Evolutionary conservation across 2,329 filamentous ascomycete species (phyloP), one percentile per base, ranked within the genome.

Genomic region (Paracorniculantispora psalliotae): DNA sequence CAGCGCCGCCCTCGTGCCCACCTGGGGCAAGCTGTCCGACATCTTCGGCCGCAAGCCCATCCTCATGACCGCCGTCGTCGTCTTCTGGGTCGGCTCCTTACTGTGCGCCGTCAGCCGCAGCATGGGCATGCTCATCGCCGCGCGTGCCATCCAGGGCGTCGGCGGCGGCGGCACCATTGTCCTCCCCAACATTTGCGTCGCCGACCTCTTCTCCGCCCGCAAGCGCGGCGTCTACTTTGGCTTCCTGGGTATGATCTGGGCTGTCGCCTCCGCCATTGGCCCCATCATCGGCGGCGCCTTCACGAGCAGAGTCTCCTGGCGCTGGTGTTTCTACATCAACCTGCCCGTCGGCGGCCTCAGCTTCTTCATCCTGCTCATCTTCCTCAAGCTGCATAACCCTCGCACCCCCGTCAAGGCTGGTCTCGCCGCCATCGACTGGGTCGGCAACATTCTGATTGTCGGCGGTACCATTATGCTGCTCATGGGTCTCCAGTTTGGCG

Each of bases 391-490:
- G 23, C 84, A 90, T 69, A 88, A 86, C 35, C 87, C 88, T 1
- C 79, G 79, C 57, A 90, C 88, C 0, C 80, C 85, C 0, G 69
- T 89, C 12, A 72, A 77, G 54, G 71, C 85, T 53, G 88, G 88
- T 0, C 73, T 91, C 5, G 79, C 81, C 33, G 86, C 87, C 19
- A 78, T 86, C 48, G 83, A 86, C 71, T 86, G 82, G 82, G 62
- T 76, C 0, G 81, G 81, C 37, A 81, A 77, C 59, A 15, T 80
- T 4, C 72, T 81, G 30, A 84, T 96, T 68, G 81, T 92, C 25
- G 89, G 88, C 44, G 90, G 88, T 21, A 92, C 90, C 0, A 78
- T 96, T 21, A 93, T 96, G 90, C 79, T 96, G 63, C 83, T 96
- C 4, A 84, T 96, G 44, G 92, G 91, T 0, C 82, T 96, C 12